Evolutionary conservation across 73 alveolate species (phyloP).

Genomic region (Tetrahymena elliotti): DNA sequence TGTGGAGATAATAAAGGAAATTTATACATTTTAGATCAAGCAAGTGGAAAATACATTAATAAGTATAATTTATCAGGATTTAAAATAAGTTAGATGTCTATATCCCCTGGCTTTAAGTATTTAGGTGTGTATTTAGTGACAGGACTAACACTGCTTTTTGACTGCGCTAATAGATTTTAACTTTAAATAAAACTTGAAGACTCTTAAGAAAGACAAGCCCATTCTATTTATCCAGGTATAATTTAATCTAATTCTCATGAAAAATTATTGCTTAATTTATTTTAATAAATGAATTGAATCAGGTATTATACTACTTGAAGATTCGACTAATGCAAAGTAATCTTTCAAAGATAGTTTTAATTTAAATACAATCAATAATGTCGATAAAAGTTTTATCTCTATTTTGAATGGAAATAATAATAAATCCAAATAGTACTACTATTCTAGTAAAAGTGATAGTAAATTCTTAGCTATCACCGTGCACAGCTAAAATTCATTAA

Average conservation of each 20-base stretch:
- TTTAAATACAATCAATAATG: neutral
- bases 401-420: neutral
- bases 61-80: neutral
- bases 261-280: no score
- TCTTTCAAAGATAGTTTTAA: neutral
- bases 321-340: neutral
- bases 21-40: neutral
- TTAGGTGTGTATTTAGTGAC: neutral
- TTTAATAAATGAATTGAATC: no score
- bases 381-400: neutral
- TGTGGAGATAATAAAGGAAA: neutral
- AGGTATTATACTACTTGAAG: neutral
- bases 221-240: neutral
- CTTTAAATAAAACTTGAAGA: neutral
- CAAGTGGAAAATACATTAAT: neutral
- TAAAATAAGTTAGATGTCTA: neutral
- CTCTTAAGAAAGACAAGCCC: neutral
- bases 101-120: neutral
- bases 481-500: neutral
- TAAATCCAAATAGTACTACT: neutral
- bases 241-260: no score
- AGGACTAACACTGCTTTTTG: neutral
- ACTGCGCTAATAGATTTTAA: neutral
- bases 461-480: neutral
- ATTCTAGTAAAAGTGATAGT: neutral